These are phyloP conservation scores for Clathrospora elynae DNA, from an alignment of 2,329 filamentous ascomycete species.

Conservation along the genomic window DNA sequence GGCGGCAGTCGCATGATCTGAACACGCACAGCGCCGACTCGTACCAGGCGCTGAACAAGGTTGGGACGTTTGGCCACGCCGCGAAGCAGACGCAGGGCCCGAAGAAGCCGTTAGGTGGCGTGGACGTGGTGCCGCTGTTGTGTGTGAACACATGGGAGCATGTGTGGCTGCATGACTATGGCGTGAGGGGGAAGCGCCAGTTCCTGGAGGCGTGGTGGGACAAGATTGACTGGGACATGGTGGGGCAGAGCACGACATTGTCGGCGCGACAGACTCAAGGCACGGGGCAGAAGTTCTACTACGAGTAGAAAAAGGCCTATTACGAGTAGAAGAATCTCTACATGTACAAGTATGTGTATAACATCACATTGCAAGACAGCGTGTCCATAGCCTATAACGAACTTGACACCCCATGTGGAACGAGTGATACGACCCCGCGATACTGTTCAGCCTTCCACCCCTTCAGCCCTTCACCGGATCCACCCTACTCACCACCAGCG, in stretches of 20 bases:
- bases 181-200: constrained; percentile 72
- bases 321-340: neutral
- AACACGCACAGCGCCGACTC: constrained; percentile 59
- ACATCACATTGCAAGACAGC: constrained; percentile 17
- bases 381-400: no score
- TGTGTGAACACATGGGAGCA: constrained; percentile 98
- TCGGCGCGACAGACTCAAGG: constrained; percentile 1
- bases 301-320: constrained; percentile 5
- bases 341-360: constrained; percentile 29
- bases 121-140: constrained; percentile 74
- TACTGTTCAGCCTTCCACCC: constrained; percentile 5
- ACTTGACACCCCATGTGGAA: no score
- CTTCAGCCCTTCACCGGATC: constrained; percentile 16
- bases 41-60: constrained; percentile 43
- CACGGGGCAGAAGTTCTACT: constrained; percentile 12
- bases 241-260: constrained; percentile 50
- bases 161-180: constrained; percentile 84
- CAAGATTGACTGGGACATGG: constrained; percentile 80
- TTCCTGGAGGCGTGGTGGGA: constrained; percentile 88
- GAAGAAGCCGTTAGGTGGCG: constrained; percentile 66
- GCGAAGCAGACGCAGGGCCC: constrained; percentile 33
- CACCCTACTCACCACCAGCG: constrained; percentile 2
- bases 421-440: constrained; percentile 1
- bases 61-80: constrained; percentile 48
- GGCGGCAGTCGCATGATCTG: constrained; percentile 70